Evolutionary conservation across 495 filamentous ascomycete species (phyloP), one percentile per base, ranked within the genome.

Genomic region (Cetradonia linearis): DNA sequence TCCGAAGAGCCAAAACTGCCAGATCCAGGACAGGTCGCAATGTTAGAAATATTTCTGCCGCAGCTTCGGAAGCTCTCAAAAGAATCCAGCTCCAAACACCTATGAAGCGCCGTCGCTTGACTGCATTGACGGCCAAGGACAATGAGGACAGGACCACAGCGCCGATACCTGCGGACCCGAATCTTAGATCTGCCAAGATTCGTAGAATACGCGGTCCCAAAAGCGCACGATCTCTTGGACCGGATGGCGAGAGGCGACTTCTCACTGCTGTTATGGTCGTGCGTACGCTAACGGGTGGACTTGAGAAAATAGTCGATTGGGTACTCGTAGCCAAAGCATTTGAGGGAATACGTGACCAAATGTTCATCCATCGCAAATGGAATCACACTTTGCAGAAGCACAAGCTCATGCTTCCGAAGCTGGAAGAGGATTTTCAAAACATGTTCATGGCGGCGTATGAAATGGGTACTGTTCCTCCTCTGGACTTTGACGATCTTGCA

Each of bases 351-450:
- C 78, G 77, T 57, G 78, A 79, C 63, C 70, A 76, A 23, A 74
- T 71, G 44, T 76, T 76, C 42, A 71, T 95, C 10, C 75, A 79
- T 53, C 81, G 81, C 23, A 76, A 78, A 42, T 93, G 86, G 79
- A 75, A 73, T 33, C 72, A 63, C 8, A 70, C 86, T 13, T 76
- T 80, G 14, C 79, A 74, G 50, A 83, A 81, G 59, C 79, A 84
- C 50, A 77, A 78, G 52, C 72, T 78, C 11, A 78, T 82, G 30
- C 78, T 95, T 46, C 76, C 85, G 8, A 81, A 83, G 57, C 72
- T 97, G 67, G 84, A 86, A 31, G 72, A 73, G n/a, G 83, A 87
- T 62, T 95, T 97, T 68, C 86, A 89, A 62, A 76, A 83, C 36
- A 75, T 76, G 18, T 96, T 89, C 68, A 71, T 91, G 23, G 76